Evolutionary conservation across 75 land plant genomes (phyloP).

Genomic region (Ceratopteris richardii): DNA sequence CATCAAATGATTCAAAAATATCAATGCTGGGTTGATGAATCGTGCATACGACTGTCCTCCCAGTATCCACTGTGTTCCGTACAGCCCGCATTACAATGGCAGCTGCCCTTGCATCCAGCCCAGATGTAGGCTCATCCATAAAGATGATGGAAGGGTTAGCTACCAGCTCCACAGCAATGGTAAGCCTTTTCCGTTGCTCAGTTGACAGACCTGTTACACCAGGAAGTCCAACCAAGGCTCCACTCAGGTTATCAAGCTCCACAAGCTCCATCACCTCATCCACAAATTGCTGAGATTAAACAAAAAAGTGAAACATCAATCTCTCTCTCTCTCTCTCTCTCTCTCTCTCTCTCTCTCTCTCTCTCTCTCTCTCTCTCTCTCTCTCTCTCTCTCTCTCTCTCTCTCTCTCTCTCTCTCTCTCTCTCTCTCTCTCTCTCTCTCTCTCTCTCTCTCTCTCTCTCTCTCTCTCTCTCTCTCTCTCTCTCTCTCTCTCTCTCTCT

Average conservation of each 20-base stretch:
- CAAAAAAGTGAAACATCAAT: background rate
- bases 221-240: slow-evolving; percentile 28
- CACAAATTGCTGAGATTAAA: slow-evolving; percentile 22
- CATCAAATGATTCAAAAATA: slow-evolving; percentile 35
- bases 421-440: too few relatives aligned
- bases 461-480: too few relatives aligned
- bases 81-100: slow-evolving; percentile 28
- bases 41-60: slow-evolving; percentile 30
- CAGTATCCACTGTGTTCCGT: slow-evolving; percentile 27
- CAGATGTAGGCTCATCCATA: slow-evolving; percentile 36
- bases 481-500: slow-evolving; percentile 5
- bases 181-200: slow-evolving; percentile 31
- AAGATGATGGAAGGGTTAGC: slow-evolving; percentile 35
- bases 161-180: slow-evolving; percentile 28
- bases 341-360: too few relatives aligned
- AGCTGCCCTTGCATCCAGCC: slow-evolving; percentile 31
- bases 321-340: too few relatives aligned
- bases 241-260: slow-evolving; percentile 20
- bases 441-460: background rate
- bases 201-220: slow-evolving; percentile 28
- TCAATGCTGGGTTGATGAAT: slow-evolving; percentile 35
- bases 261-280: slow-evolving; percentile 33
- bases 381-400: slow-evolving; percentile 4
- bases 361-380: background rate
- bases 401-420: too few relatives aligned